Conservation (phyloP, 2,329 filamentous ascomycete genomes). For the Fusarium concolor region DNA sequence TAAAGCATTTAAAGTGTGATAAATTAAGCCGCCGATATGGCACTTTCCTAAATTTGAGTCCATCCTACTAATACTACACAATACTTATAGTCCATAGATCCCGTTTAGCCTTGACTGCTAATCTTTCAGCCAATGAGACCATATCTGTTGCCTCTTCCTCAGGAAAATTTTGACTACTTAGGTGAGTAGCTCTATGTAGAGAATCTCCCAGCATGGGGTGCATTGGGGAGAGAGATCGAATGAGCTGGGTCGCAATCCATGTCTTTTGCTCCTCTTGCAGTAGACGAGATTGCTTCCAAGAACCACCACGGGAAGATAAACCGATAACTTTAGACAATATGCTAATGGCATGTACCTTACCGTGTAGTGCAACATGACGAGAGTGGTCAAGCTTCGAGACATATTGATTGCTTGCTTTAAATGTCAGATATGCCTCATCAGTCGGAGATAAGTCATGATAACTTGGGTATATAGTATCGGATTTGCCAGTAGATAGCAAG, state of each 20-base stretch:
- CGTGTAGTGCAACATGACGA: constrained; percentile 21
- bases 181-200: background rate
- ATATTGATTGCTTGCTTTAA: background rate
- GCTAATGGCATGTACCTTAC: constrained; percentile 10
- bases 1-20: too few species aligned
- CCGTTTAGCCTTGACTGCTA: background rate
- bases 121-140: background rate
- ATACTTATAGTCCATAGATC: background rate
- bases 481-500: background rate
- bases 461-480: constrained; percentile 2
- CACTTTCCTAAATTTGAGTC: too few species aligned
- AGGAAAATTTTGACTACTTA: too few species aligned
- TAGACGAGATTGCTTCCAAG: background rate
- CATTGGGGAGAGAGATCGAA: constrained; percentile 10
- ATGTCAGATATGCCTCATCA: background rate
- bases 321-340: constrained; percentile 5
- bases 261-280: background rate
- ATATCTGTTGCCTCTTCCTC: background rate
- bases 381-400: constrained; percentile 20
- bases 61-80: background rate
- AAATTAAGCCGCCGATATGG: too few species aligned
- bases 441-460: constrained; percentile 14
- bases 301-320: background rate
- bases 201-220: background rate
- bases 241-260: constrained; percentile 19